Evolutionary conservation across 2,329 filamentous ascomycete genomes (phyloP), one percentile per base, ranked within the genome.

Genomic region (Monosporascus sp.): DNA sequence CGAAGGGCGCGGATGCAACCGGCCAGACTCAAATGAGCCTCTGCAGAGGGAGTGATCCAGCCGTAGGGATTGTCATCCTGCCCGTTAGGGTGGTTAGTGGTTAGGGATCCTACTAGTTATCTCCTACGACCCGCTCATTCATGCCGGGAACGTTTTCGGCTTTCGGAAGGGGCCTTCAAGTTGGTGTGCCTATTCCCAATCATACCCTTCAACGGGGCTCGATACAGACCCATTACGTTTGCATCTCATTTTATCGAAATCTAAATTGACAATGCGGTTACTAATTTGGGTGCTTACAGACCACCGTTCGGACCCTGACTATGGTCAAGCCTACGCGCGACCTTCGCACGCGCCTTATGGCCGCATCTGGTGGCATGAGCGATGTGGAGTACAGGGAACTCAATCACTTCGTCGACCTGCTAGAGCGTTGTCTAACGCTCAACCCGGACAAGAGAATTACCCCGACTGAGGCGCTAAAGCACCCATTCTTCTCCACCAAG

Each of bases 381-480:
- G 87, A 92, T 57, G 76, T 77, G 9, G 90, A 94, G 69, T 76
- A 82, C 40, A 88, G 86, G 69, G 91, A 97, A 64, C 75, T 97
- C 57, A 86, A 87, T 55, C 79, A 87, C 51, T 96, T 99, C 71
- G 80, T 91, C 61, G 92, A 97, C 70, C 75, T 99, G 48, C 74
- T 99, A 53, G 92, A 96, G 66, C 87, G 88, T 52, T 97, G 92
- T 68, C 77, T 99, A 59, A 85, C 87, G 54, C 80, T 97, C 59
- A 96, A 97, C 66, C 91, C 93, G 1, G 92, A 96, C 69, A 96
- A 95, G 77, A 83, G 94, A 58, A 89, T 94, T 64, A 93, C 89
- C 47, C 90, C 94, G 0, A 77, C 81, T 16, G 92, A 97, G 65
- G 94, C 94, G 48, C 75, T 97, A 63, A 87, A 85, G 66, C 93